A percentile compares a stretch with the other conserved stretches of the same genome.
Conservation (phyloP, 805 yeast species). For the Jamesozyma gamospora region DNA sequence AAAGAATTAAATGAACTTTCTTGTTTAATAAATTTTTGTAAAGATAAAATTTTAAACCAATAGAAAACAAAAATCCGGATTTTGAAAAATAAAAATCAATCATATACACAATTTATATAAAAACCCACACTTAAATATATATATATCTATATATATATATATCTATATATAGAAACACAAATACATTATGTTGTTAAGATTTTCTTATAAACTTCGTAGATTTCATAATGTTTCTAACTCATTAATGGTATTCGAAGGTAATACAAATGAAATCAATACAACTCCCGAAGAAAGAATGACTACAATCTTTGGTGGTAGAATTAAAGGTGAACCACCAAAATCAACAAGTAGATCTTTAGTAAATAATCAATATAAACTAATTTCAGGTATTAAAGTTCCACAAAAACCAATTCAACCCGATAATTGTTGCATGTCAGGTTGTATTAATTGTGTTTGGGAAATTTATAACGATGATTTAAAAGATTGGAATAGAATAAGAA, state of each 20-base stretch:
- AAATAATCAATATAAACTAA: constrained; percentile 10
- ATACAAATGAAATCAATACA: constrained; percentile 19
- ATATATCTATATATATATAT: too few species aligned
- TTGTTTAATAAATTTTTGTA: constrained; percentile 11
- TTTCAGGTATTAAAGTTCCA: constrained; percentile 69
- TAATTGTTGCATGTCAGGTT: constrained; percentile 96
- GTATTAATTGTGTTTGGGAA: constrained; percentile 96
- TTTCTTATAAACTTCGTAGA: too few species aligned
- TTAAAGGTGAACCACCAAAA: constrained; percentile 40
- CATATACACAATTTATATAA: too few species aligned
- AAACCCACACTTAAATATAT: too few species aligned
- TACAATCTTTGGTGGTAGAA: constrained; percentile 46
- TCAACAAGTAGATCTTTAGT: constrained; percentile 29
- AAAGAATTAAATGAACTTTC: constrained; percentile 44
- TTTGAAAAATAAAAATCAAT: too few species aligned
- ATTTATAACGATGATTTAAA: constrained; percentile 76
- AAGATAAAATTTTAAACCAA: too few species aligned
- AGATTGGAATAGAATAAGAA: constrained; percentile 62
- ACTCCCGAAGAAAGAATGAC: constrained; percentile 40
- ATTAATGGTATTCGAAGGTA: constrained; percentile 31
- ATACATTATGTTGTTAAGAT: too few species aligned
- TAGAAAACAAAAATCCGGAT: too few species aligned
- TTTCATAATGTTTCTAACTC: not conserved
- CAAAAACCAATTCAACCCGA: constrained; percentile 84
- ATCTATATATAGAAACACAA: too few species aligned